Evolutionary conservation across 108 stramenopile species (phyloP), one percentile per base, ranked within the genome.

Genomic region (Cyclotella atomus): DNA sequence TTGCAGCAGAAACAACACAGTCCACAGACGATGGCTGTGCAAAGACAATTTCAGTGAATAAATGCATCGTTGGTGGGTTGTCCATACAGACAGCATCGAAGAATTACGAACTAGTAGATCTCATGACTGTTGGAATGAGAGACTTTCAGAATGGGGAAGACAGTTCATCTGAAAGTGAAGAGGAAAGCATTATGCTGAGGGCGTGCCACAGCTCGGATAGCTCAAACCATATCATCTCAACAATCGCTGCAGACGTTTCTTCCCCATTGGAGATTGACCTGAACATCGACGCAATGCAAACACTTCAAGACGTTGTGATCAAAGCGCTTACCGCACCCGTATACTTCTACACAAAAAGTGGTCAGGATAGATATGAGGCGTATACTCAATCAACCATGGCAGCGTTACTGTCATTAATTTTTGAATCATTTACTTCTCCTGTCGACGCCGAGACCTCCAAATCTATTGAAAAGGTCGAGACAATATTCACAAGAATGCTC

Each of bases 241-340:
- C 87, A 16, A 59, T 78, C 35, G 76, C 85, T 46, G 62, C 73
- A 24, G 85, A 88, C 47, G 47, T 86, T 30, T 70, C 65, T 17
- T 79, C 72, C 41, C 76, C 79, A 14, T 54, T 85, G 19, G 71
- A 64, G 41, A 54, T 91, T 32, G 66, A 69, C 34, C 53, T 87
- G 12, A 57, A 77, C 44, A 47, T 71, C 27, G 64, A 85, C 43
- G 84, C 65, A n/a, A 44, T 81, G 5, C 79, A 88, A 54, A 70
- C 33, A 28, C 45, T 73, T 54, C 45, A 57, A 10, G 65, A 86
- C 25, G 54, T 83, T 24, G 49, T 78, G 7, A 56, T 86, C 19
- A 71, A 80, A 34, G 81, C 82, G 35, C 59, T 91, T 21, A 46
- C 84, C 4, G 45, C 79, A 66, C 85, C 87, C 10, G 69, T 78